Conservation (phyloP, 192 early-diverging fungal species). For the Mortierella claussenii region DNA sequence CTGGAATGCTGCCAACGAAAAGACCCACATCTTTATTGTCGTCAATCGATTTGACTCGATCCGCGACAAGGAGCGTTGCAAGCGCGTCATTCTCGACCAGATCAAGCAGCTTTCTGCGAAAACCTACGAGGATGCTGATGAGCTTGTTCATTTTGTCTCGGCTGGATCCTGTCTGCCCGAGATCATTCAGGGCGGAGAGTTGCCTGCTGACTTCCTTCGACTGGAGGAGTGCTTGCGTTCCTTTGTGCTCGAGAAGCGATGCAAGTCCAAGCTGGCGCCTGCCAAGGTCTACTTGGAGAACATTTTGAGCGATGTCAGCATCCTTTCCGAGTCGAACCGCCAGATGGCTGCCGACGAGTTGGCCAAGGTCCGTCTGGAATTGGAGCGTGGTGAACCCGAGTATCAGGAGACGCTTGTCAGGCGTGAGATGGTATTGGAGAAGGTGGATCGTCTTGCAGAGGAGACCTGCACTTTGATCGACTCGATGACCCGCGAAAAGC, state of each 20-base stretch:
- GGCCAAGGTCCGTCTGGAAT: conserved; percentile 67
- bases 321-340: conserved; percentile 78
- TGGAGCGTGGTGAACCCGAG: conserved; percentile 74
- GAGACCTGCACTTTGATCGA: conserved; percentile 68
- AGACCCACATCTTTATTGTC: conserved; percentile 98
- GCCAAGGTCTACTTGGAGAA: conserved; percentile 92
- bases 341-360: conserved; percentile 67
- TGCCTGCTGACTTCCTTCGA: conserved; percentile 68
- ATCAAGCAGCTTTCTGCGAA: conserved; percentile 93
- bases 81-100: conserved; percentile 94
- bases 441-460: conserved; percentile 70
- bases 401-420: conserved; percentile 81
- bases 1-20: conserved; percentile 96
- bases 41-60: conserved; percentile 98
- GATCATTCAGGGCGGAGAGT: conserved; percentile 39
- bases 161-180: conserved; percentile 61
- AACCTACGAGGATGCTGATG: conserved; percentile 89
- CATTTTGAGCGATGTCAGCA: conserved; percentile 82
- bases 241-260: conserved; percentile 96
- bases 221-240: conserved; percentile 89
- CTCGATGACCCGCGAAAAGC: conserved; percentile 42
- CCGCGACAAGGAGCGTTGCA: conserved; percentile 93
- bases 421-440: conserved; percentile 75
- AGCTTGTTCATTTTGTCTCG: conserved; percentile 97
- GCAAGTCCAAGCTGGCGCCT: conserved; percentile 93